Conservation (phyloP, 441 rosid genomes). For the Arabidopsis hybrid region DNA sequence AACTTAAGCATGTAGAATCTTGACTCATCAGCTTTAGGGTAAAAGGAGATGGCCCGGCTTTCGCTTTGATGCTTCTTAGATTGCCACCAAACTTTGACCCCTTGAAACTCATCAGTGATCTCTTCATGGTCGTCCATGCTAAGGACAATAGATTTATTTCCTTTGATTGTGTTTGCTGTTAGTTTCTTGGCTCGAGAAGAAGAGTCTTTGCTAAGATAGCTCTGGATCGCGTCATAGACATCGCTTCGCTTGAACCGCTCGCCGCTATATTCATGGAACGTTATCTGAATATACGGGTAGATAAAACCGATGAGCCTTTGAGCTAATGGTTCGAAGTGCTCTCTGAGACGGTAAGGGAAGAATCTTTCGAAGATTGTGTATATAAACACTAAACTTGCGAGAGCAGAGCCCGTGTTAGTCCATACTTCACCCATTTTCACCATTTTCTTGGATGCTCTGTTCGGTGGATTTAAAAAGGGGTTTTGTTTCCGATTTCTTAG, state of each 20-base stretch:
- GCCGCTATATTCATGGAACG: conserved; percentile 35
- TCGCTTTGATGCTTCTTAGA: conserved; percentile 15
- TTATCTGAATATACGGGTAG: conserved; percentile 35
- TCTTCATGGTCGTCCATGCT: conserved; percentile 76
- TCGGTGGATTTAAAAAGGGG: background rate
- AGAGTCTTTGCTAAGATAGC: conserved; percentile 37
- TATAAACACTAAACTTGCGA: conserved; percentile 30
- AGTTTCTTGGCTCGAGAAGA: conserved; percentile 40
- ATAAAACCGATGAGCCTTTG: conserved; percentile 14
- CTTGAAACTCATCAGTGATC: conserved; percentile 58
- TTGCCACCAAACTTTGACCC: conserved; percentile 42
- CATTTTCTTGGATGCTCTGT: background rate
- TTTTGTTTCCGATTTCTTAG: background rate
- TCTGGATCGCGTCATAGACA: conserved; percentile 14
- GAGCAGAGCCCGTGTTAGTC: conserved; percentile 36
- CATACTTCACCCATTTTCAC: conserved; percentile 23
- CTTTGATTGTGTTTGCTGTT: conserved; percentile 55
- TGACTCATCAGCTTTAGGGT: conserved; percentile 31
- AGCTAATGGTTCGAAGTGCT: conserved; percentile 12
- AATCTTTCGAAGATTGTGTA: conserved; percentile 32
- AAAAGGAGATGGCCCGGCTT: conserved; percentile 35
- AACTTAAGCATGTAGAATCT: conserved; percentile 41
- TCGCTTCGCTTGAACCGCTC: conserved; percentile 31
- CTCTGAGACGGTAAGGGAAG: conserved; percentile 23
- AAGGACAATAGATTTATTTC: conserved; percentile 58